phyloP scores from a whole-genome alignment of 495 filamentous ascomycete genomes.

The Amniculicola lignicola region DNA sequence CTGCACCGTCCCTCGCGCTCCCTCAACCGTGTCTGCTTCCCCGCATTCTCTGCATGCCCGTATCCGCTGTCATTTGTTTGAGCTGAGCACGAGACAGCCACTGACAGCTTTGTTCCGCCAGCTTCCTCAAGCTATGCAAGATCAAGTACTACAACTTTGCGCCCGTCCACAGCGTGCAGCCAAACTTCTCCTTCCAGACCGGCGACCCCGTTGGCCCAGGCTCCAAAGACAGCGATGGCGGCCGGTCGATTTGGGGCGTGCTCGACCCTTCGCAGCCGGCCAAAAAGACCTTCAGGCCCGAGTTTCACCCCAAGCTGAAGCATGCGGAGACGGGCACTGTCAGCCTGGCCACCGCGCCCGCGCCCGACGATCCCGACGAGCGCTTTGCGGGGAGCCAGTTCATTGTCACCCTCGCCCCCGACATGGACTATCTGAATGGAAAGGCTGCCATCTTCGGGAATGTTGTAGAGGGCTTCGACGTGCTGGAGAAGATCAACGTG shows the following conservation, averaged over 20 bases:
- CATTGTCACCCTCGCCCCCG: constrained; percentile 80
- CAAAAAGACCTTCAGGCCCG: constrained; percentile 75
- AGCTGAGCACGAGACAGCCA: constrained; percentile 43
- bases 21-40: constrained; percentile 20
- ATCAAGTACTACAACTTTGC: constrained; percentile 98
- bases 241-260: constrained; percentile 85
- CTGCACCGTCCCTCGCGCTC: constrained; percentile 12
- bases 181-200: constrained; percentile 90
- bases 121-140: constrained; percentile 97
- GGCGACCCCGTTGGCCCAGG: constrained; percentile 87
- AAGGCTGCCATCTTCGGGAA: constrained; percentile 93
- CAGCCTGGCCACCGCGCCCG: constrained; percentile 86
- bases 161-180: constrained; percentile 81
- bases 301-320: constrained; percentile 78
- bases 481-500: constrained; percentile 86
- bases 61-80: constrained; percentile 37
- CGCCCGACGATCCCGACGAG: constrained; percentile 72
- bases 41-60: constrained; percentile 12
- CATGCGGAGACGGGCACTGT: constrained; percentile 85
- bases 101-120: constrained; percentile 55
- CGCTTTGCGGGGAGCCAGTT: constrained; percentile 85
- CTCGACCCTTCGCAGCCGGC: constrained; percentile 59
- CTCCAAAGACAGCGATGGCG: constrained; percentile 79
- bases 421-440: constrained; percentile 82
- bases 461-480: constrained; percentile 90